phyloP scores from a whole-genome alignment of 257 asterid species.

The Nemophila menziesii region DNA sequence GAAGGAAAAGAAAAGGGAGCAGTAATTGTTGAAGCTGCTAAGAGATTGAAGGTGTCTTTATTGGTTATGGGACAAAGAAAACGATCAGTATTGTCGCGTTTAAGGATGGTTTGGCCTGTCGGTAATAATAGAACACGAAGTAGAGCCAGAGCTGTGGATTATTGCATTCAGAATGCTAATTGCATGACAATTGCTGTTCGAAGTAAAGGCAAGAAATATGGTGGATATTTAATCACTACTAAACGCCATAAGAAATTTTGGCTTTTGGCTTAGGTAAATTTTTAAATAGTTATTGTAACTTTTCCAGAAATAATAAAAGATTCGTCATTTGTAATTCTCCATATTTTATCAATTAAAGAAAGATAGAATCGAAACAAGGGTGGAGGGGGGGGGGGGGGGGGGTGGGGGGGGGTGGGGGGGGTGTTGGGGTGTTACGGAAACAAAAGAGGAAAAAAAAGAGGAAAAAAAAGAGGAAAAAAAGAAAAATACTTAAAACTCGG shows the following conservation, averaged over 20 bases:
- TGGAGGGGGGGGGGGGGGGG: too few relatives aligned
- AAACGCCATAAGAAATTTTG: slow-evolving; percentile 89
- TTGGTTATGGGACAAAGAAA: slow-evolving; percentile 67
- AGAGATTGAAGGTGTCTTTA: slow-evolving; percentile 32
- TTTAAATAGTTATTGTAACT: too few relatives aligned
- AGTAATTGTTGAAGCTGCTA: slow-evolving; percentile 56
- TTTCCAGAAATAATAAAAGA: too few relatives aligned
- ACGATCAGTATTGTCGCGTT: slow-evolving; percentile 41
- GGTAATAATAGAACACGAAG: slow-evolving; percentile 17
- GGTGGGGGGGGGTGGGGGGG: too few relatives aligned
- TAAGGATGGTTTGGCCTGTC: slow-evolving; percentile 48
- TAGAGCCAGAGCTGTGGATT: slow-evolving; percentile 40
- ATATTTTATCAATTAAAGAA: too few relatives aligned
- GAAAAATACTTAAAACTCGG: too few relatives aligned
- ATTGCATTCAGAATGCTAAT: slow-evolving; percentile 66
- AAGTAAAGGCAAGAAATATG: slow-evolving; percentile 51
- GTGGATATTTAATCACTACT: slow-evolving; percentile 86
- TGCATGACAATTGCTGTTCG: slow-evolving; percentile 92
- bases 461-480: too few relatives aligned
- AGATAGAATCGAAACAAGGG: too few relatives aligned
- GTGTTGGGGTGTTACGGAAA: too few relatives aligned
- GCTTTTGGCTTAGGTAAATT: slow-evolving; percentile 61
- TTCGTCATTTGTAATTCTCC: too few relatives aligned
- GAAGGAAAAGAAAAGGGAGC: slow-evolving; percentile 66
- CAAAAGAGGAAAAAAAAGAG: too few relatives aligned